Conservation (phyloP, 2,329 filamentous ascomycete genomes). For the Fusarium azukiicola region DNA sequence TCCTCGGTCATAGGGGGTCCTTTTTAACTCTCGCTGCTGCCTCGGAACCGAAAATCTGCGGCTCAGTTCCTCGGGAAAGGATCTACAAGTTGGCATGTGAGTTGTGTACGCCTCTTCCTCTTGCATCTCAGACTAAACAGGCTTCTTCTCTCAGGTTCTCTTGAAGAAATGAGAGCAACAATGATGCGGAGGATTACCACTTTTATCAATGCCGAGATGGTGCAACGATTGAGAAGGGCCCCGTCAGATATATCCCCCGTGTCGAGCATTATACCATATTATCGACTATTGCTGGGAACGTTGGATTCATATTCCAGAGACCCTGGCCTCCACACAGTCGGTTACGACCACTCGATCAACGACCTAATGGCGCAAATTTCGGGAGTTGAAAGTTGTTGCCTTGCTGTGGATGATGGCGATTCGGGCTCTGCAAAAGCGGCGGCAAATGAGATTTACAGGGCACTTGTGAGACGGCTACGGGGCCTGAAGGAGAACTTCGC, state of each 20-base stretch:
- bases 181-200: neutral
- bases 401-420: neutral
- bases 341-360: neutral
- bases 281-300: neutral
- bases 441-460: neutral
- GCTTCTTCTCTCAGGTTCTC: neutral
- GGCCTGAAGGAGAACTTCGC: neutral
- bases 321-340: slow-evolving; percentile 1
- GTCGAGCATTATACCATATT: neutral
- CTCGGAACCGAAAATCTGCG: neutral
- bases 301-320: neutral
- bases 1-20: neutral
- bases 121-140: neutral
- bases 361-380: neutral
- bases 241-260: neutral
- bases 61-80: neutral
- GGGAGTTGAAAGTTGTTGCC: neutral
- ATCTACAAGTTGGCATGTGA: slow-evolving; percentile 21
- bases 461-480: neutral
- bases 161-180: neutral
- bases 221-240: neutral
- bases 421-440: neutral
- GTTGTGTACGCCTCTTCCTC: neutral
- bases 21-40: slow-evolving; percentile 4
- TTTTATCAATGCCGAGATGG: neutral